Base-by-base conservation (phyloP, 192 early-diverging fungal genomes). In the Coemansia sp. region DNA sequence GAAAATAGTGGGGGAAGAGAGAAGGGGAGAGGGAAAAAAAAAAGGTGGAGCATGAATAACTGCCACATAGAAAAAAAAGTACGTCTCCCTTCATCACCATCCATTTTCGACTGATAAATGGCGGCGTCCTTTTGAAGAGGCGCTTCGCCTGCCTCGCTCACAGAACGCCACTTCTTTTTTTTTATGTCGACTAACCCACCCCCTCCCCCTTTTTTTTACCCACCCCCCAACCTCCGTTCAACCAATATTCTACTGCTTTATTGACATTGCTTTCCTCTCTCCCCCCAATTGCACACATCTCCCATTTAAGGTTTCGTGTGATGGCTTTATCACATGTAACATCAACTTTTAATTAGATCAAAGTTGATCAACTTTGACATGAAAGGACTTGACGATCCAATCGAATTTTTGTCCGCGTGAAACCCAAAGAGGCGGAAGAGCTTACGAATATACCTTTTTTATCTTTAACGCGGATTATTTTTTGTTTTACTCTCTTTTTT, bases 11-110 rank as follows among this genome's bases (percentile, higher is more conserved):
- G 41, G 16, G 24, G 55, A 37, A 29, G 37, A 24, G 24, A 24
- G 24, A 24, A 24, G 65, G 15, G 43, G 39, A n/a, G 32, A 20
- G 34, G n/a, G 35, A 37, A 15, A 34, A 38, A 35, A 16, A 16
- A 7, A 35, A 59, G 58, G 58, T 18, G 37, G 58, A 59, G 58
- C 16, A n/a, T n/a, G 58, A 59, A 59, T 59, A 59, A 59, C 5
- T 34, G 34, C 16, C 10, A 53, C 2, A 53, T 4, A 24, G 27
- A 62, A 24, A 55, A 56, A 32, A 56, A 56, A 53, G 16, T 29
- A 11, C 9, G 9, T 24, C 24, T 30, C 29, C 53, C 27, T 56
- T 24, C 24, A 24, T 24, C 53, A 30, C 16, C 50, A 53, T 12
- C 22, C 50, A 27, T 20, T 50, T 50, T 15, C 7, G 58, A 59